Conservation (phyloP, 2,329 filamentous ascomycete genomes). For the Tolypocladium tropicale region DNA sequence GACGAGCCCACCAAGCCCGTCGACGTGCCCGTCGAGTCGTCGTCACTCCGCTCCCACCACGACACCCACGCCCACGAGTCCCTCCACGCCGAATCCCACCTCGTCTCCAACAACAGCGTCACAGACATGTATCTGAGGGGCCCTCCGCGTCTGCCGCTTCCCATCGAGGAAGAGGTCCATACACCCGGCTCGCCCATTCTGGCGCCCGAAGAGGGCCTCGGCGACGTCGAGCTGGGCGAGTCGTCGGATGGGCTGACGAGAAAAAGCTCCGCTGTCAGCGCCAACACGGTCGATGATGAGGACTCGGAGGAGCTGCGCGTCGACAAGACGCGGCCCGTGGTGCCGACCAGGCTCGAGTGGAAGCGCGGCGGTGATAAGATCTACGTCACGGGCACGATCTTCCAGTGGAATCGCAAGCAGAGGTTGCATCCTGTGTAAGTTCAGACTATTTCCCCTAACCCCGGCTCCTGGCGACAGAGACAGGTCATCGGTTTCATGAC, state of each 20-base stretch:
- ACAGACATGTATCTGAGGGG: constrained; percentile 55
- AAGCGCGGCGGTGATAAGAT: constrained; percentile 72
- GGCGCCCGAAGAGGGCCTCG: constrained; percentile 52
- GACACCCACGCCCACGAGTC: constrained; percentile 22
- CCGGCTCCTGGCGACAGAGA: background rate
- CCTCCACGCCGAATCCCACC: constrained; percentile 27
- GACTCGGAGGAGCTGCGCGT: constrained; percentile 66
- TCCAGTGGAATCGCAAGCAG: constrained; percentile 94
- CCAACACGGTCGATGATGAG: constrained; percentile 64
- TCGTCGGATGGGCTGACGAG: constrained; percentile 38
- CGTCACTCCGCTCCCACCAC: constrained; percentile 26
- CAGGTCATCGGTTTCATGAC: background rate
- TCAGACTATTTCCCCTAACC: background rate
- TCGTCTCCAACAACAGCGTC: constrained; percentile 45
- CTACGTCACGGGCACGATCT: constrained; percentile 95
- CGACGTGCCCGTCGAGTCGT: constrained; percentile 39
- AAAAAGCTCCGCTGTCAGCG: constrained; percentile 48
- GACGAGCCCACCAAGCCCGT: constrained; percentile 44
- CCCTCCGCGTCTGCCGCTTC: constrained; percentile 83
- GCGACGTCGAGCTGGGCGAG: constrained; percentile 40
- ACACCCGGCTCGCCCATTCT: constrained; percentile 86
- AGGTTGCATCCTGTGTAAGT: constrained; percentile 77
- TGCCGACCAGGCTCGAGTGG: constrained; percentile 84
- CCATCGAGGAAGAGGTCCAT: constrained; percentile 85
- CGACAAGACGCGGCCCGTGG: constrained; percentile 64